Evolutionary conservation across 2,329 filamentous ascomycete species (phyloP), one percentile per base, ranked within the genome.

Genomic region (Fusarium siculi): DNA sequence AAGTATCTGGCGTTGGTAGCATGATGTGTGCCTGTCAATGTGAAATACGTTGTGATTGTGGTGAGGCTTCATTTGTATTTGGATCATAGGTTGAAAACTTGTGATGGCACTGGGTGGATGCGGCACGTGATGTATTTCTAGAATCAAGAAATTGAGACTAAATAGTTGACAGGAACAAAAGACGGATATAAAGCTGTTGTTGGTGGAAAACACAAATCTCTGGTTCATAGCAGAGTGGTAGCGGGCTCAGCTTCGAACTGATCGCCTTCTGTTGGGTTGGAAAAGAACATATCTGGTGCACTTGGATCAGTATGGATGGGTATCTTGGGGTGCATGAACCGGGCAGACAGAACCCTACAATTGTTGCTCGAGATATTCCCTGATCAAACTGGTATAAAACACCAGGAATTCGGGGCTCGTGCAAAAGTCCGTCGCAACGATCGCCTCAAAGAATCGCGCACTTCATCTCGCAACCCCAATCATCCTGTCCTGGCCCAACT

Each of bases 1-100:
- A 93, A 6, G 96, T 99, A 65, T 94, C 93, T 19, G 96, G 96
- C 2, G 96, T 99, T 15, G 96, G 95, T 34, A 99, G 90, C 95
- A 98, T 97, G 79, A 39, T 43, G 8, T 36, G 37, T 28, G 44
- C 2, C 19, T 44, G 39, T 30, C 11, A 34, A 43, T 25, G 36
- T 39, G 34, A 53, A 36, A 50, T 59, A 21, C 43, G 34, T 30
- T 66, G 63, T 68, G 39, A 44, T 75, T 64, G 23, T 36, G 55
- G 53, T 72, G 62, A 77, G 61, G 68, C 75, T 74, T 77, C 76
- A 73, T 66, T 46, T 5, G 19, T 47, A 47, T 28, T 21, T 53
- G 28, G 42, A 46, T 60, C 61, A 36, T 54, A 37, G 25, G 53
- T 36, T 37, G 67, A 73, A 75, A 76, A 60, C 47, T 58, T 52